Base-by-base conservation (phyloP, 192 early-diverging fungal genomes). In the Spizellomyces punctatus region DNA sequence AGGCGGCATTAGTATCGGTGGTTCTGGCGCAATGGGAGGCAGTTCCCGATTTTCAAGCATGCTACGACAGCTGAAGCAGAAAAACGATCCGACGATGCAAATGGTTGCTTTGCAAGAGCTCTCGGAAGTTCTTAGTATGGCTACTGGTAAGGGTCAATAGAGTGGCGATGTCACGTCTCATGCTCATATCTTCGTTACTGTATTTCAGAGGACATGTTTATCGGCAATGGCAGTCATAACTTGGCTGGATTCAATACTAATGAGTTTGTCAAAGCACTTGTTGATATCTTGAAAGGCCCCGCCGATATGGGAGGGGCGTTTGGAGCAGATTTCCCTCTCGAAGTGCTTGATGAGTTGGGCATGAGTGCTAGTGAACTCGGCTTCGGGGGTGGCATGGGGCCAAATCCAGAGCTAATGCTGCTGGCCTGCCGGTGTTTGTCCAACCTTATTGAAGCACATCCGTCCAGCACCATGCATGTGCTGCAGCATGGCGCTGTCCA, bases 361-460 rank as follows among this genome's bases (percentile, higher is more conserved):
- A 79, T 81, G 76, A 78, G 76, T 67, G 88, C 81, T 55, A 19
- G 50, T 44, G 63, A 55, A 21, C 54, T 76, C 27, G 77, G 73
- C 7, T 62, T 44, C 10, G 61, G 66, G 16, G 77, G 76, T 12
- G 76, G 78, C 5, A 77, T 59, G 45, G 75, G 54, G 2, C 50
- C 50, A 45, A 89, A 86, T 61, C 87, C 91, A 6, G 92, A 94
- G 48, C 77, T 92, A 49, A 94, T 98, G 89, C 74, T 98, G 14
- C 83, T 98, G 48, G 90, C 95, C 10, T 94, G 92, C 59, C 92
- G 96, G 8, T 98, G 96, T 73, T 72, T 98, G 41, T 88, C 86
- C 12, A 98, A 98, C 71, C 72, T 98, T 60, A 87, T 98, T 42
- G 96, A 98, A 63, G 94, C 93, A 3, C 85, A 93, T 58, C 96